A percentile compares a stretch with the other conserved stretches of the same genome.
Evolutionary conservation across 2,329 filamentous ascomycete genomes (phyloP).

Genomic region (Diaporthe citriasiana): DNA sequence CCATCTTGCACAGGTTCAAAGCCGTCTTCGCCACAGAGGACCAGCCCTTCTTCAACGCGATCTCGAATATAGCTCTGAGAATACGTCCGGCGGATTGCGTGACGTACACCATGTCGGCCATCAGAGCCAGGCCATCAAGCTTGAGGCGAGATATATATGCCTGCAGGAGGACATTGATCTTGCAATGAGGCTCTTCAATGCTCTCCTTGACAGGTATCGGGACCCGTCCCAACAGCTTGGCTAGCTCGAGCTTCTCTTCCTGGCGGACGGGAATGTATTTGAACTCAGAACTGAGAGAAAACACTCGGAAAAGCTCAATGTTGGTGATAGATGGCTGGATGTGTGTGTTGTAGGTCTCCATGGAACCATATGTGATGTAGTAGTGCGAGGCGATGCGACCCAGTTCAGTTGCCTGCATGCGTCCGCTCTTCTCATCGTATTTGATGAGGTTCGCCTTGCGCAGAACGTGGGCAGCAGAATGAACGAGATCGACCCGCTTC

Average conservation of each 20-base stretch:
- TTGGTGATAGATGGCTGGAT: constrained; percentile 93
- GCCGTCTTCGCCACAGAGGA: constrained; percentile 92
- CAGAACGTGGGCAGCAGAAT: constrained; percentile 89
- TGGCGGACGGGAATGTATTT: constrained; percentile 98
- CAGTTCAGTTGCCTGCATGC: constrained; percentile 90
- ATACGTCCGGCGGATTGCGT: constrained; percentile 98
- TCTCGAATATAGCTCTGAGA: constrained; percentile 94
- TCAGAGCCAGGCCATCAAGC: constrained; percentile 92
- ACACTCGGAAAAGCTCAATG: constrained; percentile 97
- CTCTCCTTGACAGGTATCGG: constrained; percentile 98
- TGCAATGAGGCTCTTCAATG: constrained; percentile 95
- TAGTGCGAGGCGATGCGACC: constrained; percentile 98
- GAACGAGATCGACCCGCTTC: constrained; percentile 96
- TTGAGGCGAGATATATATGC: constrained; percentile 96
- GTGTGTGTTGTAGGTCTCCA: constrained; percentile 96
- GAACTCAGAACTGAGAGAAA: constrained; percentile 96
- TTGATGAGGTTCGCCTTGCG: constrained; percentile 92
- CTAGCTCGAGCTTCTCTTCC: constrained; percentile 96
- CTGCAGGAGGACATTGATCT: constrained; percentile 97
- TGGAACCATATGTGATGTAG: constrained; percentile 96
- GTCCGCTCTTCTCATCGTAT: constrained; percentile 94
- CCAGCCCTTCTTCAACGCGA: constrained; percentile 97
- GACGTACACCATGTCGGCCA: constrained; percentile 99
- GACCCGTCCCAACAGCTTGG: constrained; percentile 89
- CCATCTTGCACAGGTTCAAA: constrained; percentile 97